Evolutionary conservation across 495 filamentous ascomycete species (phyloP).

Genomic region (Penicillium odoratum): DNA sequence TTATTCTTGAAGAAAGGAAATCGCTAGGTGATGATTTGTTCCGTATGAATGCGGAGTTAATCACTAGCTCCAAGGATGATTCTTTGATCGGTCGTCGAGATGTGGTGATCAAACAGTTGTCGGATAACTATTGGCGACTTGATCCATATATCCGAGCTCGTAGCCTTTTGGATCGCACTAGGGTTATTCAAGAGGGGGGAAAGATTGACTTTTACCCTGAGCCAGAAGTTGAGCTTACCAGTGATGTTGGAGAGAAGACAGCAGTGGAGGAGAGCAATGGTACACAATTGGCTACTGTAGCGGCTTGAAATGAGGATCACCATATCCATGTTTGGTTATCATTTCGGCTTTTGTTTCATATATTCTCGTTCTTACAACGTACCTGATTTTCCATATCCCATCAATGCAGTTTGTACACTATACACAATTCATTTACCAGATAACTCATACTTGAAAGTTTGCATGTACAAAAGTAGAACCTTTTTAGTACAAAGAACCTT

Average conservation of each 20-base stretch:
- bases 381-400: neutral
- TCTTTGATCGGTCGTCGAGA: constrained; percentile 55
- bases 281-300: neutral
- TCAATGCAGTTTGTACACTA: no score
- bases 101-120: constrained; percentile 58
- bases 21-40: constrained; percentile 67
- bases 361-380: neutral
- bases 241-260: neutral
- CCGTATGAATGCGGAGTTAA: constrained; percentile 64
- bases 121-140: constrained; percentile 79
- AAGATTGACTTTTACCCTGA: constrained; percentile 3
- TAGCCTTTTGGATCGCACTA: constrained; percentile 67
- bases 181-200: constrained; percentile 61
- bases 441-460: no score
- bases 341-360: neutral
- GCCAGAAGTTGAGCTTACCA: neutral
- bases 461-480: no score
- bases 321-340: neutral
- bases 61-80: constrained; percentile 28
- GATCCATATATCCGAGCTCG: constrained; percentile 74
- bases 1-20: constrained; percentile 55
- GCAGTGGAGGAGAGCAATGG: neutral
- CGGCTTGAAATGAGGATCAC: neutral
- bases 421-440: no score
- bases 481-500: no score